Percentiles rank a stretch among this genome's conserved stretches.
These are phyloP conservation scores for Aeschynomene evenia DNA, from an alignment of 306 rosid genomes.

Conservation along the genomic window DNA sequence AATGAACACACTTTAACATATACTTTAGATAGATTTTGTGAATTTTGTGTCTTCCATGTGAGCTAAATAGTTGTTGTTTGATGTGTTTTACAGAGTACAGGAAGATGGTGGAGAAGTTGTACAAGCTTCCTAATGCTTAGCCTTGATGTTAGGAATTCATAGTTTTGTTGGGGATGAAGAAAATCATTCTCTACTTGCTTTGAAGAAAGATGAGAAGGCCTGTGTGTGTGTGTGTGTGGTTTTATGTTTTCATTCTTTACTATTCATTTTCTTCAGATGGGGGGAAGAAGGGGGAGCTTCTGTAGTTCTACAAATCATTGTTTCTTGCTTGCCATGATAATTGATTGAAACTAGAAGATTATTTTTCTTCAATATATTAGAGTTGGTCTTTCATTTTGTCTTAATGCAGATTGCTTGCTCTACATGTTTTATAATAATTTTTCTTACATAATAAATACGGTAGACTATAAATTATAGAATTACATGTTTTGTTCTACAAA, in stretches of 20 bases:
- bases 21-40: background rate
- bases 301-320: constrained; percentile 1
- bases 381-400: background rate
- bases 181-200: background rate
- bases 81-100: constrained; percentile 60
- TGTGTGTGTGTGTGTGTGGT: too few relatives aligned
- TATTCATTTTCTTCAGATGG: background rate
- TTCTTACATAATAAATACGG: too few relatives aligned
- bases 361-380: background rate
- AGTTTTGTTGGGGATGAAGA: background rate
- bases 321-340: background rate
- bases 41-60: background rate
- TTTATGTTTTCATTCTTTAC: constrained; percentile 12
- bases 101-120: constrained; percentile 89
- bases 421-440: too few relatives aligned
- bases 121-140: constrained; percentile 62
- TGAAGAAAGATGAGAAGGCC: background rate
- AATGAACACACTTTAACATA: background rate
- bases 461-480: too few relatives aligned
- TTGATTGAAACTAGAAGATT: constrained; percentile 5
- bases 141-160: constrained; percentile 1
- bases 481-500: too few relatives aligned
- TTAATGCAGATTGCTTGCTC: too few relatives aligned
- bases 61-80: constrained; percentile 9
- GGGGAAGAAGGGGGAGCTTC: too few relatives aligned